Base-by-base conservation (phyloP, 1,139 yeast species). In the Yarrowia galli region DNA sequence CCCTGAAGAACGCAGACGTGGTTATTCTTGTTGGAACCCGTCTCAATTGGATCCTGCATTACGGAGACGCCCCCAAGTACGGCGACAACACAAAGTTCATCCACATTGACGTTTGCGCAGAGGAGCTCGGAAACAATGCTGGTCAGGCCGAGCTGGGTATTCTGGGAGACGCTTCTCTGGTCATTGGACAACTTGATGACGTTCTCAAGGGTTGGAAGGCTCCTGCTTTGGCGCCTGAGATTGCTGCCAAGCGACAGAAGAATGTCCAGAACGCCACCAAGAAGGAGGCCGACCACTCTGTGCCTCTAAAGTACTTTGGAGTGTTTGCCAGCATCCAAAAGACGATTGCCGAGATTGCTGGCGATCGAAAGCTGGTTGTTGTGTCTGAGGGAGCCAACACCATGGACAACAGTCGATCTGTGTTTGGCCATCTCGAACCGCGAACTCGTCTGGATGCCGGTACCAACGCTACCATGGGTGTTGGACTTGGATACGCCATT, bases 381-480 rank as follows among this genome's bases (percentile, higher is more conserved):
- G 83, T 87, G 1, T 81, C 86, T 4, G 91, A 87, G 74, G 91
- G 91, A 16, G 91, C 91, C 1, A 87, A 87, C 73, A 86, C 91
- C 0, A 87, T 87, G 91, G 91, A 87, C 72, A 80, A 84, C 46
- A 86, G 90, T 1, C 79, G 91, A 61, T 79, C 86, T 7, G 83
- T 88, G 0, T 87, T 87, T 74, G 84, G 86, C 5, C 79, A 87
- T 58, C 75, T 78, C n/a, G 71, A 72, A 6, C 88, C 91, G 0
- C 82, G 83, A 69, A 82, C 80, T 18, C 77, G 90, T 38, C 76
- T 87, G 25, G 91, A 87, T 72, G 89, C 90, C 2, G 91, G 91
- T 1, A 87, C 91, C 0, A 86, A 86, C 75, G 91, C 90, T 1
- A 87, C 91, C 0, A 87, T 88, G 91, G 91, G 91, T 3, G 80